phyloP scores from a whole-genome alignment of 805 yeast genomes.

The Peterozyma xylosa region DNA sequence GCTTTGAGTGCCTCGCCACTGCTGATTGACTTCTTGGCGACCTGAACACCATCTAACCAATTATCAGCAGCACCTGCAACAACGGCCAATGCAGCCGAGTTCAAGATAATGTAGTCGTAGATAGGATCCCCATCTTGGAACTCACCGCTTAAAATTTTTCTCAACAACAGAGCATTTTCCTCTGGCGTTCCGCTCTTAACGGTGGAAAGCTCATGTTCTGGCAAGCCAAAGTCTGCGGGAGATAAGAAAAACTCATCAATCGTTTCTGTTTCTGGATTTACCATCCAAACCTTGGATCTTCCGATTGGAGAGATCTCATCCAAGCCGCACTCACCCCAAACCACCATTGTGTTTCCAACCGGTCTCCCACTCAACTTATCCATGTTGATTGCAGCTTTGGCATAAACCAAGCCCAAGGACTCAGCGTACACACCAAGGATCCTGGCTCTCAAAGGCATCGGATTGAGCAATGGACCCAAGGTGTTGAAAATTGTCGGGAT shows the following conservation, averaged over 20 bases:
- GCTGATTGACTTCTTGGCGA: constrained; percentile 62
- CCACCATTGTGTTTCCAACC: constrained; percentile 62
- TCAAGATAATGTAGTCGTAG: constrained; percentile 84
- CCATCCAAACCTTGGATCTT: constrained; percentile 70
- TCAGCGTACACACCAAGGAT: constrained; percentile 87
- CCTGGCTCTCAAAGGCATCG: constrained; percentile 73
- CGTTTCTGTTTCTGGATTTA: constrained; percentile 33
- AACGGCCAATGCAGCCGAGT: constrained; percentile 81
- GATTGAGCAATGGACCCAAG: constrained; percentile 90
- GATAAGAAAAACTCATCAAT: constrained; percentile 37
- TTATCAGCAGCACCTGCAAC: constrained; percentile 58
- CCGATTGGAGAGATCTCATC: constrained; percentile 95
- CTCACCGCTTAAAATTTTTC: constrained; percentile 34
- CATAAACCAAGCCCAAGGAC: constrained; percentile 73
- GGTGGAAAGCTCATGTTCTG: constrained; percentile 55
- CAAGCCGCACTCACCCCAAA: constrained; percentile 85
- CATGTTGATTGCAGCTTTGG: constrained; percentile 66
- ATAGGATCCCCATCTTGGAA: constrained; percentile 50
- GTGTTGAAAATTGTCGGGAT: constrained; percentile 92
- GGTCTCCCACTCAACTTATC: constrained; percentile 39
- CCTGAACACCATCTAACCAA: constrained; percentile 73
- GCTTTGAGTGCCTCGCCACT: constrained; percentile 62
- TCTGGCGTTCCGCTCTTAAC: constrained; percentile 84
- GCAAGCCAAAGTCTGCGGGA: constrained; percentile 78
- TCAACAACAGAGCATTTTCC: constrained; percentile 66